A percentile compares a stretch with the other conserved stretches of the same genome.
Conservation (phyloP, 257 asterid species). For the Plantago major region DNA sequence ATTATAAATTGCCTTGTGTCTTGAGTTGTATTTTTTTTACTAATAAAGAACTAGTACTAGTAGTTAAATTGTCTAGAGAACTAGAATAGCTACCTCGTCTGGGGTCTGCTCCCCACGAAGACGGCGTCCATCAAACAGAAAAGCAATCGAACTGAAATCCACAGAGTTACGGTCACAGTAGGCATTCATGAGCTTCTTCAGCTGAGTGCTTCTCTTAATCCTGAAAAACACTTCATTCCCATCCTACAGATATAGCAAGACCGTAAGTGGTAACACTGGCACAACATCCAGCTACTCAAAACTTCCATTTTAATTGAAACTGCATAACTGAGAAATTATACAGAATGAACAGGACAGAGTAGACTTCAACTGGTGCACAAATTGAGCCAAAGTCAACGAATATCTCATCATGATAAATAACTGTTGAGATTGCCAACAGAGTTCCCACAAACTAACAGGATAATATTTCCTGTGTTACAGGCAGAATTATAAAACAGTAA, state of each 20-base stretch:
- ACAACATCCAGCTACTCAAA: background rate
- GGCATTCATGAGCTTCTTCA: conserved; percentile 45
- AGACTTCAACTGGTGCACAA: no score
- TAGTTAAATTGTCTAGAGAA: background rate
- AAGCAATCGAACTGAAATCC: conserved; percentile 32
- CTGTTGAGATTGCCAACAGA: no score
- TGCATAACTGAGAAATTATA: background rate
- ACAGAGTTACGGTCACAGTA: conserved; percentile 43
- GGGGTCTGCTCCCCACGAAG: conserved; percentile 29
- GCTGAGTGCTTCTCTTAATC: conserved; percentile 46
- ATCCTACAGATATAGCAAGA: conserved; percentile 14
- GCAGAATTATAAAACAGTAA: background rate
- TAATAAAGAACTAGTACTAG: background rate
- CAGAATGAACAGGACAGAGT: no score
- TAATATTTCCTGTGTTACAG: no score
- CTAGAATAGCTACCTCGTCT: conserved; percentile 18
- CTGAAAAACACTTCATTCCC: conserved; percentile 30
- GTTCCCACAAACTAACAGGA: background rate
- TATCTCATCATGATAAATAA: no score
- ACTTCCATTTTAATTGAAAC: background rate
- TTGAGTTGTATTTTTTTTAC: background rate
- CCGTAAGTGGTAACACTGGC: background rate
- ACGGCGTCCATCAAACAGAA: conserved; percentile 36
- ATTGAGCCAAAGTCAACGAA: no score
- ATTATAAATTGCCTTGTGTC: no score